Conservation (phyloP, 805 yeast genomes). For the Lipomyces spencermartinsiae region DNA sequence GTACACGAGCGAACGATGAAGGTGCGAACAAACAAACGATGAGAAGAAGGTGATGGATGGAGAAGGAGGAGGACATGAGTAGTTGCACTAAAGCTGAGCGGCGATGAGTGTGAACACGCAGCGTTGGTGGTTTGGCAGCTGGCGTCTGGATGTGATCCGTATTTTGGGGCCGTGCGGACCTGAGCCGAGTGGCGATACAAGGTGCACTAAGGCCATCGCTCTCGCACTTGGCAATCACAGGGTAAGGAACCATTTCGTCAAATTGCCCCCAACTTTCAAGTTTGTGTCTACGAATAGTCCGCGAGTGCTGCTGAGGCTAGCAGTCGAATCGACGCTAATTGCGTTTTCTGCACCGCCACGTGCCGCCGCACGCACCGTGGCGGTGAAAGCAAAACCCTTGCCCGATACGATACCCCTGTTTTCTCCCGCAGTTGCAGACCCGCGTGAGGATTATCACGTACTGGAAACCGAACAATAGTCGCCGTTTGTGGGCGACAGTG, state of each 20-base stretch:
- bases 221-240: background rate
- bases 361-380: constrained; percentile 4
- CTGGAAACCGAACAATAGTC: background rate
- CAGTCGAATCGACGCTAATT: background rate
- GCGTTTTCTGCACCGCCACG: constrained; percentile 5
- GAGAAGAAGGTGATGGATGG: background rate
- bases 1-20: background rate
- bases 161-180: background rate
- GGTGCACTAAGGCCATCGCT: background rate
- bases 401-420: background rate
- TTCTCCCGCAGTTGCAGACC: background rate
- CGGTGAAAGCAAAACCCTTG: background rate
- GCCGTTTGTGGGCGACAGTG: background rate
- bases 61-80: background rate
- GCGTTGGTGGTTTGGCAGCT: background rate
- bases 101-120: constrained; percentile 13
- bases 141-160: background rate
- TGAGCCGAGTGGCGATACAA: background rate
- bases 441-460: background rate
- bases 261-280: background rate
- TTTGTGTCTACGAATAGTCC: background rate
- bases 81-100: constrained; percentile 4
- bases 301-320: background rate
- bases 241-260: background rate
- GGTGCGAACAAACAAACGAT: background rate